Percentiles rank a stretch among this genome's conserved stretches.
These are phyloP conservation scores for Mimosa bimucronata DNA, from an alignment of 306 rosid species.

Conservation along the genomic window DNA sequence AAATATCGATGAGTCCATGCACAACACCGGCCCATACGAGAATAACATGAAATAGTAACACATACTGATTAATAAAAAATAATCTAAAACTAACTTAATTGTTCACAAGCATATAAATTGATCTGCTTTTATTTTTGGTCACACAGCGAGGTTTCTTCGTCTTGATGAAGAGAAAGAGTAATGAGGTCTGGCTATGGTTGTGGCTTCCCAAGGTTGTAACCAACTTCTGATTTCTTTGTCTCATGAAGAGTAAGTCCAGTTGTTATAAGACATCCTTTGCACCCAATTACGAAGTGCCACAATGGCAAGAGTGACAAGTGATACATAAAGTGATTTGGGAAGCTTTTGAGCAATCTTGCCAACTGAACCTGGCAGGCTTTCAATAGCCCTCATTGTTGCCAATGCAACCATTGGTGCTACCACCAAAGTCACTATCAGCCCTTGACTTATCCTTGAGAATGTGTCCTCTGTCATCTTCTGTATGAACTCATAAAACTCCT, in stretches of 20 bases:
- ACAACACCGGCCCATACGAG: no score
- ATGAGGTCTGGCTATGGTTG: no score
- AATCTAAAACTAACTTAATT: no score
- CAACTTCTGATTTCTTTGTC: no score
- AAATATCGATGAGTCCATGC: no score
- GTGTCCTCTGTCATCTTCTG: neutral
- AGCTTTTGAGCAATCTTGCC: neutral
- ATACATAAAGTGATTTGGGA: neutral
- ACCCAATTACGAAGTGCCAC: neutral
- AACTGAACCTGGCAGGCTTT: neutral
- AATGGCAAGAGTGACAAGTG: neutral
- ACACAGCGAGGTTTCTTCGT: no score
- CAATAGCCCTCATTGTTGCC: neutral
- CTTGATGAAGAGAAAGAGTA: no score
- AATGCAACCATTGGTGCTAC: neutral
- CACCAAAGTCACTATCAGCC: neutral
- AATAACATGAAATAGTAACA: no score
- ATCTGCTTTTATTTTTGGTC: no score
- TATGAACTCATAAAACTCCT: slow-evolving; percentile 46
- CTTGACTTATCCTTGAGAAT: neutral
- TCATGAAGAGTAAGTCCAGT: neutral
- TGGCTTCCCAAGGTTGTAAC: no score
- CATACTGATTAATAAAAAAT: no score
- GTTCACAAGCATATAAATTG: no score
- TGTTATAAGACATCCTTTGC: neutral